Evolutionary conservation across 1,139 yeast species (phyloP).

Genomic region (Magnusiomyces sp.): DNA sequence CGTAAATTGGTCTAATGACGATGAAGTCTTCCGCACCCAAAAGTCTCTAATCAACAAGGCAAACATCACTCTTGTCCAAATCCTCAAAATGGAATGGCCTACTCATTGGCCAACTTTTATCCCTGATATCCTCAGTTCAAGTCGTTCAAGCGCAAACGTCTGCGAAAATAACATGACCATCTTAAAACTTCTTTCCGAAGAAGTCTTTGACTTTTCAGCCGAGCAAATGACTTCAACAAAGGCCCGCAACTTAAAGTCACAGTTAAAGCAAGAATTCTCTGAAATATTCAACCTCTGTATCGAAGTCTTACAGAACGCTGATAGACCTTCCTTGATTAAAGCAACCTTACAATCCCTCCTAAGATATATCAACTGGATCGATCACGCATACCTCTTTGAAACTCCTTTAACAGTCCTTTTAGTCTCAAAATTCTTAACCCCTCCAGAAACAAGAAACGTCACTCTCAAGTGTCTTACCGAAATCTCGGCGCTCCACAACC

Average conservation of each 20-base stretch:
- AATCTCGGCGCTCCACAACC: slow-evolving; percentile 58
- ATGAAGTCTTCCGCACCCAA: slow-evolving; percentile 62
- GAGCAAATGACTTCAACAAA: slow-evolving; percentile 97
- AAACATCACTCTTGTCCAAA: slow-evolving; percentile 86
- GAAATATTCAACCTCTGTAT: slow-evolving; percentile 88
- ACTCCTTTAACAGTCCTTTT: slow-evolving; percentile 69
- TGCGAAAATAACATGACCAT: slow-evolving; percentile 97
- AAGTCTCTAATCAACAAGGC: slow-evolving; percentile 85
- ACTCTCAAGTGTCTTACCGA: slow-evolving; percentile 91
- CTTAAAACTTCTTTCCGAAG: slow-evolving; percentile 81
- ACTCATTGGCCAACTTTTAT: slow-evolving; percentile 96
- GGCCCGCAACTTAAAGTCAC: slow-evolving; percentile 68
- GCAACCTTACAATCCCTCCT: slow-evolving; percentile 80
- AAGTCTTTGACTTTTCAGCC: slow-evolving; percentile 87
- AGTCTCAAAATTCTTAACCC: slow-evolving; percentile 66
- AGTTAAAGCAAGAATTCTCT: slow-evolving; percentile 85
- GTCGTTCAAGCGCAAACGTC: slow-evolving; percentile 79
- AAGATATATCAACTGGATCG: slow-evolving; percentile 92
- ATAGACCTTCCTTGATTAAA: slow-evolving; percentile 68
- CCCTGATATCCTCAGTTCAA: slow-evolving; percentile 82
- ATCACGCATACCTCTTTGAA: slow-evolving; percentile 79
- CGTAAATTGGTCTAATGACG: slow-evolving; percentile 82
- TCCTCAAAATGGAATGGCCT: slow-evolving; percentile 98
- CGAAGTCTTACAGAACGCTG: slow-evolving; percentile 84
- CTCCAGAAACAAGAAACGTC: slow-evolving; percentile 73